phyloP scores from a whole-genome alignment of 768 basidiomycete genomes.

The Tulasnella sp. region DNA sequence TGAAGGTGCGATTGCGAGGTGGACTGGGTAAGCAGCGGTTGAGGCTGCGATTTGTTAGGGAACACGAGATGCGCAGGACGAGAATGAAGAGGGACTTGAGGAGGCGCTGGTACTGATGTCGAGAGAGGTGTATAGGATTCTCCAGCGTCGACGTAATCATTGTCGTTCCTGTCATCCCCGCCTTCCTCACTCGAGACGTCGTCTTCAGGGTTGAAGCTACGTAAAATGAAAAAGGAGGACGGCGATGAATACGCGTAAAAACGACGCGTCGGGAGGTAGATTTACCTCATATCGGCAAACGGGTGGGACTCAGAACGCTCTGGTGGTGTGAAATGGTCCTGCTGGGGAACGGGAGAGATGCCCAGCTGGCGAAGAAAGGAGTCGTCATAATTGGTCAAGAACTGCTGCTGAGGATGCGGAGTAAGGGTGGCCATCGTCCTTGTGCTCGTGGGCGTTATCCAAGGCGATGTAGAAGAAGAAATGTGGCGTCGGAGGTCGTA shows the following conservation, averaged over 20 bases:
- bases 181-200: constrained; percentile 1
- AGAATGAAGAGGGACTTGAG: constrained; percentile 10
- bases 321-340: background rate
- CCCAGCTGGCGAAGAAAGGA: background rate
- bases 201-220: constrained; percentile 10
- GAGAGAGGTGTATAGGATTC: background rate
- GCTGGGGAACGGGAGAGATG: background rate
- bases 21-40: background rate
- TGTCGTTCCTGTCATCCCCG: background rate
- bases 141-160: constrained; percentile 3
- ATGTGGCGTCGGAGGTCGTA: background rate
- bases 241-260: background rate
- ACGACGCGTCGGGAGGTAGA: background rate
- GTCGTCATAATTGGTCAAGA: background rate
- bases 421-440: background rate
- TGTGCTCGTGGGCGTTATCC: background rate
- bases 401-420: background rate
- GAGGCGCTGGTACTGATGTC: background rate
- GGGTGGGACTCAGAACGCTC: background rate
- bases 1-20: background rate
- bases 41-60: no score
- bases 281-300: constrained; percentile 4
- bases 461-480: background rate
- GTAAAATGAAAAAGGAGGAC: background rate
- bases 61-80: constrained; percentile 2